These are phyloP conservation scores for Salvia hispanica DNA, from an alignment of 257 asterid species.

Conservation along the genomic window DNA sequence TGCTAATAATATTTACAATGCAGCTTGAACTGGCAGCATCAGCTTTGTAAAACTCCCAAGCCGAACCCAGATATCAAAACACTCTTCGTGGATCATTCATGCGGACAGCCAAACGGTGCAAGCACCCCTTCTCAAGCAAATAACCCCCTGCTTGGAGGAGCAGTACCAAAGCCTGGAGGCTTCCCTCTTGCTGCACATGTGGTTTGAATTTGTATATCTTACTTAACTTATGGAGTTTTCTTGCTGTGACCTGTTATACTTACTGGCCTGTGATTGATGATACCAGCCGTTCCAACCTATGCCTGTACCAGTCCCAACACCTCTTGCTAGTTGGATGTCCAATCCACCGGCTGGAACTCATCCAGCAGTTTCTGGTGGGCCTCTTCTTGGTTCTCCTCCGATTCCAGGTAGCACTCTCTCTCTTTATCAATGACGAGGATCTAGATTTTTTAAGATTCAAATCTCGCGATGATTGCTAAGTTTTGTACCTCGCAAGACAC, in stretches of 20 bases:
- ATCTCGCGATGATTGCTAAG: neutral
- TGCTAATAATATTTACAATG: constrained; percentile 30
- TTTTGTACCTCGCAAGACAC: neutral
- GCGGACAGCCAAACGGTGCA: constrained; percentile 89
- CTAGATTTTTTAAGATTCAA: neutral
- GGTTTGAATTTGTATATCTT: constrained; percentile 46
- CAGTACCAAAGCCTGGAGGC: constrained; percentile 80
- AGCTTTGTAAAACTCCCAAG: constrained; percentile 92
- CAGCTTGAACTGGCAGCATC: constrained; percentile 99
- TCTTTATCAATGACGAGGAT: neutral
- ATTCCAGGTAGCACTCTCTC: constrained; percentile 52
- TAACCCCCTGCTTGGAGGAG: constrained; percentile 71
- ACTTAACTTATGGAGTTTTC: constrained; percentile 13
- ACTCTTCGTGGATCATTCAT: constrained; percentile 91
- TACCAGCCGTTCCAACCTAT: constrained; percentile 71
- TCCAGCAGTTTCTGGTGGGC: constrained; percentile 74
- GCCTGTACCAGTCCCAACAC: constrained; percentile 68
- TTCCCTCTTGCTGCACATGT: constrained; percentile 88
- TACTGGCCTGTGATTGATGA: constrained; percentile 25
- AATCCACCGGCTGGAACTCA: constrained; percentile 71
- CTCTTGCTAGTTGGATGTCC: constrained; percentile 98
- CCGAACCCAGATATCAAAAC: constrained; percentile 97
- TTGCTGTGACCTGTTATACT: constrained; percentile 25
- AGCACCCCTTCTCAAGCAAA: constrained; percentile 88
- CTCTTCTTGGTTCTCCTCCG: constrained; percentile 73